Evolutionary conservation across 768 basidiomycete species (phyloP), one percentile per base, ranked within the genome.

Genomic region (Floccularia luteovirens): DNA sequence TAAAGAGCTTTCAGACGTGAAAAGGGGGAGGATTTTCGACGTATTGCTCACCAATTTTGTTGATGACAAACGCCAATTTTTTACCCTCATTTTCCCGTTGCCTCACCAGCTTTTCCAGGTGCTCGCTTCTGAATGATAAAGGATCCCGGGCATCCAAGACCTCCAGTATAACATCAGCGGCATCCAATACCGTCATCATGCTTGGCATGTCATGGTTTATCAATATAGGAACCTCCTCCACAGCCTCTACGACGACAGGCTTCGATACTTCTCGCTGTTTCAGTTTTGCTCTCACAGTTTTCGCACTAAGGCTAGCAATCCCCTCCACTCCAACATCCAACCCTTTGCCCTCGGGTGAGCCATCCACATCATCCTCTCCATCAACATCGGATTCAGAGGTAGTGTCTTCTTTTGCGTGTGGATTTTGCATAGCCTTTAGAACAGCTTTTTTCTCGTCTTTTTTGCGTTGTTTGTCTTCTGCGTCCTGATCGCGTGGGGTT

Each of bases 141-240:
- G 92, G 90, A 56, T 94, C 92, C 35, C 90, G 71, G 1, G 82
- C 85, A 55, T 94, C 92, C 31, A 94, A 69, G 11, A 94, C 75
- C 56, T 91, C 69, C 17, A 93, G 44, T 2, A 92, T 58, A 4
- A 89, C 82, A 56, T 96, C 87, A 24, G 89, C 81, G 41, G 70
- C 69, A 47, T 88, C 77, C 43, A 94, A 53, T 4, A 85, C 89
- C 13, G 82, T 60, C 39, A 75, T 60, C 20, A 90, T 61, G 43
- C 72, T 75, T 4, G 78, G 74, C 13, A 84, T 54, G 38, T 77
- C 75, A 4, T 67, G 74, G 55, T 86, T 82, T 20, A 82, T 60
- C 46, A 87, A 64, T 27, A 71, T 59, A 0, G 86, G 82, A 3
- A 65, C 67, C 27, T 78, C 75, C 2, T 75, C 79, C 4, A 75